A percentile compares a stretch with the other conserved stretches of the same genome.
phyloP scores from a whole-genome alignment of 139 green algal species.

The Coccomyxa sp. region DNA sequence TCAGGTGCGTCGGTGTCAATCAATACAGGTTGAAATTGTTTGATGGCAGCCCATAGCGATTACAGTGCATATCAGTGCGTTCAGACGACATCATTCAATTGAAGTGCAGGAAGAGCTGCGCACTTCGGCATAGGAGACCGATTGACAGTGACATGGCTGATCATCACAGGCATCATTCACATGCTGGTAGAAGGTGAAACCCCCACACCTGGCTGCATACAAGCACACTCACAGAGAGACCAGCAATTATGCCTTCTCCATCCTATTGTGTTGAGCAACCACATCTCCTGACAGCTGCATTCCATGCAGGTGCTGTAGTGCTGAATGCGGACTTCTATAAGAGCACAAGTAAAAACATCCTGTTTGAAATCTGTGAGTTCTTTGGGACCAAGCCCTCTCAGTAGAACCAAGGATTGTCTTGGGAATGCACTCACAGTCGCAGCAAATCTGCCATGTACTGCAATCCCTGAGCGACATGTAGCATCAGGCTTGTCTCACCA shows the following conservation, averaged over 20 bases:
- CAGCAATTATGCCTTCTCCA: background rate
- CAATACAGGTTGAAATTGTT: background rate
- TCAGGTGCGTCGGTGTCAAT: slow-evolving; percentile 32
- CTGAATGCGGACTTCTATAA: slow-evolving; percentile 66
- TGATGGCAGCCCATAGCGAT: background rate
- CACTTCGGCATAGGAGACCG: slow-evolving; percentile 42
- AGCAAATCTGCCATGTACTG: background rate
- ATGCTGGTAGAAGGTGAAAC: slow-evolving; percentile 73
- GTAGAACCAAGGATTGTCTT: no score
- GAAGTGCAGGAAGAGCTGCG: slow-evolving; percentile 26
- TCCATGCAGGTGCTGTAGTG: slow-evolving; percentile 55
- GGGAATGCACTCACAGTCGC: no score
- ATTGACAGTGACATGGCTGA: slow-evolving; percentile 59
- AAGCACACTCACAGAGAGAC: background rate
- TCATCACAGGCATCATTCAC: slow-evolving; percentile 72
- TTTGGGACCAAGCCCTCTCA: no score
- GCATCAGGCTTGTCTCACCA: no score
- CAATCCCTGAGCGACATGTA: background rate
- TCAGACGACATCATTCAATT: background rate
- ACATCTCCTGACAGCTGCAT: background rate
- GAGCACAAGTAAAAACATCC: slow-evolving; percentile 55
- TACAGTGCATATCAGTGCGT: background rate
- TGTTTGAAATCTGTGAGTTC: slow-evolving; percentile 71
- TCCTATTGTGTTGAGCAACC: background rate
- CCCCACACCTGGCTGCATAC: background rate